These are phyloP conservation scores for Linderniella brevidens DNA, from an alignment of 257 asterid genomes.

Conservation along the genomic window DNA sequence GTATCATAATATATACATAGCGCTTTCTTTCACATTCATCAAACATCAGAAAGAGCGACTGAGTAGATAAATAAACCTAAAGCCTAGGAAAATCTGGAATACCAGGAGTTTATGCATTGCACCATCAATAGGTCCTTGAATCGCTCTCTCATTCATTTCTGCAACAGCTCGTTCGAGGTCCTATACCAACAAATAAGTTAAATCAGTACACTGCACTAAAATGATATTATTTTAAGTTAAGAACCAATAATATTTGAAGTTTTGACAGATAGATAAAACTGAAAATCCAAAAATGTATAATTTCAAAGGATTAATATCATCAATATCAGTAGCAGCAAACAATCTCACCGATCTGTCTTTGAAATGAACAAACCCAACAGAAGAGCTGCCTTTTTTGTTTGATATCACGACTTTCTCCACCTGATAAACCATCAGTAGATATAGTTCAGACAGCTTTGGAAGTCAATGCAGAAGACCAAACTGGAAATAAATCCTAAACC, in stretches of 20 bases:
- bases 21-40: too few relatives aligned
- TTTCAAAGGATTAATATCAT: too few relatives aligned
- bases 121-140: conserved; percentile 53
- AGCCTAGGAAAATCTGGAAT: conserved; percentile 9
- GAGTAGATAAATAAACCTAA: too few relatives aligned
- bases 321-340: conserved; percentile 8
- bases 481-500: conserved; percentile 24
- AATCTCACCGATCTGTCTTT: conserved; percentile 50
- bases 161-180: conserved; percentile 68
- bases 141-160: conserved; percentile 44
- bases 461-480: conserved; percentile 8
- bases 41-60: too few relatives aligned
- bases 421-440: conserved; percentile 29
- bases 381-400: conserved; percentile 37
- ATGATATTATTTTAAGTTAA: background rate
- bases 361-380: conserved; percentile 77
- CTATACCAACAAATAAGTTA: conserved; percentile 23
- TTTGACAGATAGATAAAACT: too few relatives aligned
- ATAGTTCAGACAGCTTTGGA: conserved; percentile 10
- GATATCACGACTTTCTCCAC: conserved; percentile 67
- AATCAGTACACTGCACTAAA: conserved; percentile 10
- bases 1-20: background rate
- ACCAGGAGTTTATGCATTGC: conserved; percentile 52
- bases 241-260: background rate
- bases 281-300: too few relatives aligned